phyloP scores from a whole-genome alignment of 257 asterid genomes.

The Galeopsis tetrahit region DNA sequence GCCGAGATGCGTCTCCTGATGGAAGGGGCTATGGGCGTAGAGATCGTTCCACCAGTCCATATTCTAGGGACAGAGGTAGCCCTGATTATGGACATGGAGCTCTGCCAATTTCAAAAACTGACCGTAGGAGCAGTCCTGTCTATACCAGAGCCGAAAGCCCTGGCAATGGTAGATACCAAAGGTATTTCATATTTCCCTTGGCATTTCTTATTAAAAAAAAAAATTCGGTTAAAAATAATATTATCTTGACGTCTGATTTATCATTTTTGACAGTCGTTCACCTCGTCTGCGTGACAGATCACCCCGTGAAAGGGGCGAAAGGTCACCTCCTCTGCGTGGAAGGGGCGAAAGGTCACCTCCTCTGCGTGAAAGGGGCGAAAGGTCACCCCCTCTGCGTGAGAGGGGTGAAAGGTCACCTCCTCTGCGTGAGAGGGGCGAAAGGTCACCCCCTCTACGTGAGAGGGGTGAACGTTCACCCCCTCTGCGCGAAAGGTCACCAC shows the following conservation, averaged over 20 bases:
- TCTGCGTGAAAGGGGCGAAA: constrained; percentile 47
- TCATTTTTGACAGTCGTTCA: constrained; percentile 41
- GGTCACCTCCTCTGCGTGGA: constrained; percentile 52
- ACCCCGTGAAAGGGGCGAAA: neutral
- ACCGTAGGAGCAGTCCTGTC: constrained; percentile 60
- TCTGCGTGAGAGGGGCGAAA: neutral
- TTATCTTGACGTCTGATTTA: neutral
- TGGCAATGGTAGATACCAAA: constrained; percentile 55
- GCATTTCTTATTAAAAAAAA: constrained; percentile 4
- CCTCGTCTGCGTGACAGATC: constrained; percentile 54
- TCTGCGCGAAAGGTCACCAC: neutral
- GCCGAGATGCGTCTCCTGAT: constrained; percentile 65
- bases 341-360: constrained; percentile 48
- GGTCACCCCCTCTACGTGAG: constrained; percentile 35
- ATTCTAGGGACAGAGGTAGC: constrained; percentile 81
- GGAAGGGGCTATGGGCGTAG: constrained; percentile 60
- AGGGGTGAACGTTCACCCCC: neutral
- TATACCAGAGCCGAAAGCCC: constrained; percentile 70
- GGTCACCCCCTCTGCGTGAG: constrained; percentile 57
- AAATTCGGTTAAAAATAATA: neutral
- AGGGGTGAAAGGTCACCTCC: constrained; percentile 31
- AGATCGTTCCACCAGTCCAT: constrained; percentile 77
- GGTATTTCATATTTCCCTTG: constrained; percentile 41
- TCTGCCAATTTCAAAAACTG: constrained; percentile 64
- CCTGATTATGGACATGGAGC: constrained; percentile 93